Percentiles rank a stretch among this genome's conserved stretches.
Conservation (phyloP, 2,329 filamentous ascomycete species). For the Ceratocystiopsis minuta region DNA sequence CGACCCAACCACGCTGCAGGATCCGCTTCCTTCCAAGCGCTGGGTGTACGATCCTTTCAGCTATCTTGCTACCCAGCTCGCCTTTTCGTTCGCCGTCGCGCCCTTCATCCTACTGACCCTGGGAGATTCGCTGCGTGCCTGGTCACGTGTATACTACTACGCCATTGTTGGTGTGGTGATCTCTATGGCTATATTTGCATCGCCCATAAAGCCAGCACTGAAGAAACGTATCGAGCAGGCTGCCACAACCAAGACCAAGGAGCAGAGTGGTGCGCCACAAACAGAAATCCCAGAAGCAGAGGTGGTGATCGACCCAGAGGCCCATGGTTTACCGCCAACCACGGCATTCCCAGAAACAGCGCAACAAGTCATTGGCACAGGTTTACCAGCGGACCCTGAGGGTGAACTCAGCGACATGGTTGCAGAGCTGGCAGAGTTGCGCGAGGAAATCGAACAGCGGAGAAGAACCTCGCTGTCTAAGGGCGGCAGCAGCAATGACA, state of each 20-base stretch:
- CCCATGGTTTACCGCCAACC: conserved; percentile 5
- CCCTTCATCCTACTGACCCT: conserved; percentile 77
- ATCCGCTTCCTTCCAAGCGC: conserved; percentile 51
- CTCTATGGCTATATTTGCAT: conserved; percentile 60
- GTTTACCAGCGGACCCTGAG: conserved; percentile 60
- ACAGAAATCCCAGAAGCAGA: no score
- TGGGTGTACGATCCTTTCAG: conserved; percentile 54
- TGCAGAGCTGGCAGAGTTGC: conserved; percentile 57
- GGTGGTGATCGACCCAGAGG: no score
- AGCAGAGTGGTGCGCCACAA: no score
- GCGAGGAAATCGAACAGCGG: conserved; percentile 45
- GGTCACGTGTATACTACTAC: conserved; percentile 83
- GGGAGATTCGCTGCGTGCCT: conserved; percentile 51
- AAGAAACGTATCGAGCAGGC: conserved; percentile 38
- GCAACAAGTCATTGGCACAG: conserved; percentile 17
- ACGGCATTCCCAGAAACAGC: conserved; percentile 3
- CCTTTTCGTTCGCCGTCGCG: conserved; percentile 57
- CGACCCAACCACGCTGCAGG: conserved; percentile 47
- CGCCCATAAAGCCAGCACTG: conserved; percentile 50
- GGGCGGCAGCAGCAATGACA: no score
- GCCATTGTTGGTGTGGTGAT: conserved; percentile 47
- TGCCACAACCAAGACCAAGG: conserved; percentile 14
- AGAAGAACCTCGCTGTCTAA: no score
- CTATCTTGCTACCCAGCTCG: conserved; percentile 15
- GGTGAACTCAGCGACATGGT: conserved; percentile 63